These are phyloP conservation scores for Vaucheria bursata DNA, from an alignment of 352 stramenopile genomes.

Conservation along the genomic window DNA sequence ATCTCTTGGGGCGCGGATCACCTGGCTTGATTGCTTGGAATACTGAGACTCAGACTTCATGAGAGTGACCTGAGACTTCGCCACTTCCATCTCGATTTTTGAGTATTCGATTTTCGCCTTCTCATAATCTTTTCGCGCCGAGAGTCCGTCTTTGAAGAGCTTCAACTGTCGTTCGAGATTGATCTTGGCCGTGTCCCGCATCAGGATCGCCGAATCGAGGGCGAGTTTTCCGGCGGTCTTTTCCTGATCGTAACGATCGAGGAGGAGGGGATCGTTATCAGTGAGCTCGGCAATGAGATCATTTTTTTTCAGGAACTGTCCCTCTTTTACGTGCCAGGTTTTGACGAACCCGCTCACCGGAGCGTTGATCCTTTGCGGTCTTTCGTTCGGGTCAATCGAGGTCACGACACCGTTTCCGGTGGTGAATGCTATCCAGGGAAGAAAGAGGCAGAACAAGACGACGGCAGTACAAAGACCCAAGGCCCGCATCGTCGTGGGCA, in stretches of 20 bases:
- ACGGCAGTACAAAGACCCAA: background rate
- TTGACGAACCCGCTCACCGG: background rate
- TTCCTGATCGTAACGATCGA: background rate
- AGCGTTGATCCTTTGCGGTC: background rate
- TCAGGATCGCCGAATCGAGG: background rate
- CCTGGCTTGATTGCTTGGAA: background rate
- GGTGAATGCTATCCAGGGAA: background rate
- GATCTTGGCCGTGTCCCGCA: background rate
- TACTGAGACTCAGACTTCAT: background rate
- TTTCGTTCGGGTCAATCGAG: background rate
- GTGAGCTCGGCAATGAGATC: background rate
- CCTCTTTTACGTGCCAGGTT: background rate
- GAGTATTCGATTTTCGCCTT: background rate
- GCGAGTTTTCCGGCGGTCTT: background rate
- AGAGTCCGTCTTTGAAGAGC: background rate
- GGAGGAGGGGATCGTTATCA: background rate
- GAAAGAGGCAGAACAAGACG: background rate
- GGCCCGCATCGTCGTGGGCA: background rate
- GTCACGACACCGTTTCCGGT: background rate
- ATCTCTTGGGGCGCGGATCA: background rate
- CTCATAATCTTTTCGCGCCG: background rate
- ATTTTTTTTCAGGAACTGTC: background rate
- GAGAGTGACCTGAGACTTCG: background rate
- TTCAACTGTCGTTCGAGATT: background rate
- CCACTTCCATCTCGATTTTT: constrained; percentile 1